Evolutionary conservation across 2,329 filamentous ascomycete genomes (phyloP), one percentile per base, ranked within the genome.

Genomic region (Sporothrix curviconia): DNA sequence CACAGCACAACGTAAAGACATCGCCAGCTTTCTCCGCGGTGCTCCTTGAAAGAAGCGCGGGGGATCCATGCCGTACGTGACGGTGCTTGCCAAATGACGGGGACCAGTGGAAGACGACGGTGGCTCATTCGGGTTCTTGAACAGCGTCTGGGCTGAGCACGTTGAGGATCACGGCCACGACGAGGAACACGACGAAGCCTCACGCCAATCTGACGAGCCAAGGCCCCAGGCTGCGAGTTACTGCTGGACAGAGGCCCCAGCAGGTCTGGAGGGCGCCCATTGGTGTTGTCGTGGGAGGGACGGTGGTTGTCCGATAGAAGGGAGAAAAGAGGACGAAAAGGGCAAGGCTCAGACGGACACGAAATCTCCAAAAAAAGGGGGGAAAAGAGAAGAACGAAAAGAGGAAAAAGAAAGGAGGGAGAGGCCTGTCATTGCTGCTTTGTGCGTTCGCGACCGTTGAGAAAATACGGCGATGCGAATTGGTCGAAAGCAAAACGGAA

Each of bases 21-120:
- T 82, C 77, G 47, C 79, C 78, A 59, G 79, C 70, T 74, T 90
- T 89, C 66, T n/a, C 79, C 74, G 61, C 81, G 81, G 73, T 81
- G 82, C 70, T 78, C 84, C 81, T 65, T 78, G 77, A 96, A n/a
- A 96, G 80, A 96, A 97, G 53, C 78, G 79, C 68, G 90, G 92
- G 15, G 92, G 92, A 68, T 97, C 90, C 74, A 96, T 96, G 72
- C 92, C 92, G 75, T 97, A 99, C 44, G 84, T 89, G 66, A 97
- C 78, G 60, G 94, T 96, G 76, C 87, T n/a, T 96, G 63, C 92
- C 92, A 67, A 99, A 80, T 64, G 95, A 74, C 59, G 89, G 89
- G 67, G 92, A 79, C 82, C 83, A 89, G 72, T 90, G 87, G 71
- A 92, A 92, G 61, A 92, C 87, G 58, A 92, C 65, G 1, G 89